phyloP scores from a whole-genome alignment of 345 rosid species.

The Ceriops tagal region DNA sequence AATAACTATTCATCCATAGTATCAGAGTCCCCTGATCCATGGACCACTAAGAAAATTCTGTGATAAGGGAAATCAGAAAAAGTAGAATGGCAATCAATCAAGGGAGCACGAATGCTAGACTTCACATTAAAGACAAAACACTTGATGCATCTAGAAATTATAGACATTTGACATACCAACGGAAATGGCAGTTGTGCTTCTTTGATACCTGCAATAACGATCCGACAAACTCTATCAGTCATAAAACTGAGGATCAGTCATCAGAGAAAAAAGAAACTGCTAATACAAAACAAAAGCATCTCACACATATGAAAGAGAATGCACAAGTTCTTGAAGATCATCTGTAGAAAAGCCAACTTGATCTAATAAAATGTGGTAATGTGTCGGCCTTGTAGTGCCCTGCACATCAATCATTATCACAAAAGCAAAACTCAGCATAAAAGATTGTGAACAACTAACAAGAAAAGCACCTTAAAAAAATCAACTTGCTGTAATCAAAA shows the following conservation, averaged over 20 bases:
- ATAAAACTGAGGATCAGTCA: background rate
- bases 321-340: constrained; percentile 35
- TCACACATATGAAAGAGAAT: constrained; percentile 39
- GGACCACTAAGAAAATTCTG: no score
- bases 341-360: constrained; percentile 32
- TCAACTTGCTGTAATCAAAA: background rate
- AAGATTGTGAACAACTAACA: background rate
- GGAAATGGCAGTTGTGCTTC: constrained; percentile 40
- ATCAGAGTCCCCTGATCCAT: no score
- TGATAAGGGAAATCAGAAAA: no score
- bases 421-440: background rate
- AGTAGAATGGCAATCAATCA: no score
- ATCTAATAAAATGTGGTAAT: constrained; percentile 31
- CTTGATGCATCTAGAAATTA: no score
- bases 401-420: background rate
- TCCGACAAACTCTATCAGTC: background rate
- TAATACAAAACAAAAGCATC: background rate
- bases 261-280: background rate
- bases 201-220: constrained; percentile 35
- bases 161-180: constrained; percentile 20
- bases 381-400: constrained; percentile 36
- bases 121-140: no score
- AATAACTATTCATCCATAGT: no score
- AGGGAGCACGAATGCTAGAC: no score
- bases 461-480: background rate